A percentile compares a stretch with the other conserved stretches of the same genome.
Conservation (phyloP, 305 asterid species). For the Salvia sclarea region DNA sequence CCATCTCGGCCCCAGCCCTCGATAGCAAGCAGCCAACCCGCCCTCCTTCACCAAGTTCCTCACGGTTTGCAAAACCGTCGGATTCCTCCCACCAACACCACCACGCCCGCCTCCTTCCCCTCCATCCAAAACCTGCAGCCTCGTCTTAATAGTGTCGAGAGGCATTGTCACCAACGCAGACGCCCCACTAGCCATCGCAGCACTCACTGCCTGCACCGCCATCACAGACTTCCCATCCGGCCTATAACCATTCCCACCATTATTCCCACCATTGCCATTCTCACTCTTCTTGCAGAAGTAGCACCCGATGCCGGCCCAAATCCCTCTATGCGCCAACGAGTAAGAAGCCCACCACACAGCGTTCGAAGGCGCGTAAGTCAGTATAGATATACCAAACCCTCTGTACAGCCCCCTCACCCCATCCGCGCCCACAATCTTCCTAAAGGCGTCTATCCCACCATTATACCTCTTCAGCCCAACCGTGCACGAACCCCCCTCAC, state of each 20-base stretch:
- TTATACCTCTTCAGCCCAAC: slow-evolving; percentile 56
- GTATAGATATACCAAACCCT: slow-evolving; percentile 90
- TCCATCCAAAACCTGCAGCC: slow-evolving; percentile 88
- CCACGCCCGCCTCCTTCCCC: slow-evolving; percentile 57
- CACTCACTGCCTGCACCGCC: slow-evolving; percentile 81
- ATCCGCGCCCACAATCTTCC: slow-evolving; percentile 61
- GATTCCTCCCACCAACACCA: slow-evolving; percentile 32
- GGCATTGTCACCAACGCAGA: slow-evolving; percentile 93
- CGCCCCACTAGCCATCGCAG: slow-evolving; percentile 85
- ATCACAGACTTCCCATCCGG: slow-evolving; percentile 68
- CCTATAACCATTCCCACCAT: slow-evolving; percentile 45
- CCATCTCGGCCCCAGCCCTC: slow-evolving; percentile 97
- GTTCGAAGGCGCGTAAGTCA: slow-evolving; percentile 93
- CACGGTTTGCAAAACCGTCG: slow-evolving; percentile 57
- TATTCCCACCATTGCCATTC: slow-evolving; percentile 30
- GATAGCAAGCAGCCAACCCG: slow-evolving; percentile 84
- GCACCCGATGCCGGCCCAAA: slow-evolving; percentile 66
- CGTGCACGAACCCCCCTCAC: slow-evolving; percentile 30
- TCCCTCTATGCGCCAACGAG: slow-evolving; percentile 60
- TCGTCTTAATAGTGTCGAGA: slow-evolving; percentile 82
- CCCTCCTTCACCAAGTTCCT: slow-evolving; percentile 79
- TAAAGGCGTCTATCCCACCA: slow-evolving; percentile 84
- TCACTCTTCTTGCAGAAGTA: slow-evolving; percentile 60
- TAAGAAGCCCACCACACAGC: slow-evolving; percentile 99
- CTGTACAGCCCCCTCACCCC: slow-evolving; percentile 81